phyloP scores from a whole-genome alignment of 2,329 filamentous ascomycete species.

The Aureobasidium mangrovei region DNA sequence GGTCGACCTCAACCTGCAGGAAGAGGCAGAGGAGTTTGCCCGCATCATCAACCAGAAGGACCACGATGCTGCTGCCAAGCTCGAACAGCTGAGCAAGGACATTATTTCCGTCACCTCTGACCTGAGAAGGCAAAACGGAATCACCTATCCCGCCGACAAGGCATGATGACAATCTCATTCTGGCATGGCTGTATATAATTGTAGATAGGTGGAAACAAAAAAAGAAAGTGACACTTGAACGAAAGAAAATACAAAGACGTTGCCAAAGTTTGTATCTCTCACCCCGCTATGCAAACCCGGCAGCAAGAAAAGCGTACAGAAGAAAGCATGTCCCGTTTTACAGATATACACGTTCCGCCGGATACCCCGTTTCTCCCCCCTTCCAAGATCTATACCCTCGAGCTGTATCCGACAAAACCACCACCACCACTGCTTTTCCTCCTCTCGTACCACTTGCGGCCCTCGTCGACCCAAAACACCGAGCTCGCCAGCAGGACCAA shows the following conservation, averaged over 20 bases:
- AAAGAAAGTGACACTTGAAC: not conserved
- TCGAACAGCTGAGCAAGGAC: constrained; percentile 34
- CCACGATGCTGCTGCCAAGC: constrained; percentile 27
- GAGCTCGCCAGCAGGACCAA: constrained; percentile 70
- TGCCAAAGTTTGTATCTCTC: not conserved
- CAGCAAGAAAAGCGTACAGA: not conserved
- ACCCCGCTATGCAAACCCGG: not conserved
- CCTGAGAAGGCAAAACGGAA: constrained; percentile 36
- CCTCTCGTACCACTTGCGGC: constrained; percentile 63
- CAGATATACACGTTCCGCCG: not conserved
- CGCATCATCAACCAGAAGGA: constrained; percentile 35
- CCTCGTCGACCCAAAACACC: constrained; percentile 93
- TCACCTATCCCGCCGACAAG: constrained; percentile 27
- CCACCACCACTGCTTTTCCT: constrained; percentile 25
- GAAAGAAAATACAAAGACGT: too few relatives aligned
- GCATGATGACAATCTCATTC: not conserved
- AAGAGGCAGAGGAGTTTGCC: constrained; percentile 40
- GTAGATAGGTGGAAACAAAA: not conserved
- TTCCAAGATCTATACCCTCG: constrained; percentile 1
- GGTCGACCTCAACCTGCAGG: constrained; percentile 38
- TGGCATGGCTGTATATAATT: not conserved
- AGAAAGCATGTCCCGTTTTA: too few relatives aligned
- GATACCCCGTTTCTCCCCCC: not conserved
- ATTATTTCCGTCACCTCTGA: constrained; percentile 36
- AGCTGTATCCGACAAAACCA: constrained; percentile 10